Percentiles rank a stretch among this genome's conserved stretches.
phyloP scores from a whole-genome alignment of 441 rosid genomes.

The Mallotus japonicus region DNA sequence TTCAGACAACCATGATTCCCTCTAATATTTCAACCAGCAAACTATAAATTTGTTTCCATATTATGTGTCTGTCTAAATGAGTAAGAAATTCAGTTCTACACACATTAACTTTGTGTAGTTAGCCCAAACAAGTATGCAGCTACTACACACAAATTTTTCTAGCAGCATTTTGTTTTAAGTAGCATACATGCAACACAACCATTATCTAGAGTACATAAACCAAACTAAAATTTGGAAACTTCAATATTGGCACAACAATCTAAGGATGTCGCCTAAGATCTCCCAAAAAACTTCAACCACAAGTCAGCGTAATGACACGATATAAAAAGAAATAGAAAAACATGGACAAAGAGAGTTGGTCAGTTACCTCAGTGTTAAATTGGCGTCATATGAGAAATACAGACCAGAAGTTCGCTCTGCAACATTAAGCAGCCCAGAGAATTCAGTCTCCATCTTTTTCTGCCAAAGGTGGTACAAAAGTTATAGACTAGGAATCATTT shows the following conservation, averaged over 20 bases:
- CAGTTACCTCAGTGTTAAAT: constrained; percentile 81
- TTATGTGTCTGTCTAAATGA: no score
- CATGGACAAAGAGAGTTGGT: not conserved
- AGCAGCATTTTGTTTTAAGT: not conserved
- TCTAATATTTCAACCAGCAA: constrained; percentile 6
- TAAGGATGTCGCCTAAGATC: not conserved
- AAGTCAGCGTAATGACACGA: not conserved
- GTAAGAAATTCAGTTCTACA: no score
- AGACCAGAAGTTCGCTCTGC: constrained; percentile 78
- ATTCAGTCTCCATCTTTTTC: constrained; percentile 65
- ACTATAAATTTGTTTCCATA: not conserved
- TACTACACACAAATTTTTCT: constrained; percentile 5
- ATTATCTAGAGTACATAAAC: constrained; percentile 5
- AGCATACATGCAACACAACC: not conserved
- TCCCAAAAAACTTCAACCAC: not conserved
- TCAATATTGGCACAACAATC: not conserved
- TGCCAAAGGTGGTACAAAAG: constrained; percentile 28
- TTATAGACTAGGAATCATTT: constrained; percentile 11
- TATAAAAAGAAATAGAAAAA: not conserved
- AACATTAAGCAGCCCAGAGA: constrained; percentile 46
- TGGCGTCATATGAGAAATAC: constrained; percentile 85
- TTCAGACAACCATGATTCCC: not conserved
- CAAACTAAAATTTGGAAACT: constrained; percentile 6
- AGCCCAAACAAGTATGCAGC: not conserved
- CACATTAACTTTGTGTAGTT: not conserved